phyloP scores from a whole-genome alignment of 352 stramenopile species.

The Phytophthora colocasiae region DNA sequence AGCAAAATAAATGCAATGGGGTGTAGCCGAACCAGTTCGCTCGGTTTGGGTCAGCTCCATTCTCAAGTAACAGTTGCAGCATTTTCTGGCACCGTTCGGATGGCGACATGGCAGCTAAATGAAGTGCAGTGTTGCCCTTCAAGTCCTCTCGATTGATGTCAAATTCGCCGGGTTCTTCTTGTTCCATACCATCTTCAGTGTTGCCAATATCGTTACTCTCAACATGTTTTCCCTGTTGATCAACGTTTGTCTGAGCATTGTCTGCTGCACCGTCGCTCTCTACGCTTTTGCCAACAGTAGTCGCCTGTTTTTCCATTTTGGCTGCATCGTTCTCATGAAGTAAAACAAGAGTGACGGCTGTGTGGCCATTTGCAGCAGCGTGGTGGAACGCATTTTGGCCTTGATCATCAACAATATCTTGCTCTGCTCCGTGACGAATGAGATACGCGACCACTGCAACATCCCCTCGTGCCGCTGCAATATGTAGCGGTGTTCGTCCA shows the following conservation, averaged over 20 bases:
- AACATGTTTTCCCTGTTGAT: conserved; percentile 12
- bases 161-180: conserved; percentile 44
- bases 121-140: conserved; percentile 85
- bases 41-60: conserved; percentile 76
- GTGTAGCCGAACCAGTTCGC: conserved; percentile 91
- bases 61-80: conserved; percentile 82
- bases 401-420: conserved; percentile 84
- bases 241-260: conserved; percentile 7
- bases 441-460: conserved; percentile 84
- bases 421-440: conserved; percentile 71
- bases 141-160: conserved; percentile 85
- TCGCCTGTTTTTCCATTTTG: conserved; percentile 16
- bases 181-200: not conserved
- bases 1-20: conserved; percentile 85
- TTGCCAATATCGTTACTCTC: conserved; percentile 5
- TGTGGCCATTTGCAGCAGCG: conserved; percentile 82
- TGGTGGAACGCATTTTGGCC: conserved; percentile 86
- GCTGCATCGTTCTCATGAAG: conserved; percentile 69
- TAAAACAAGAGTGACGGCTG: conserved; percentile 71
- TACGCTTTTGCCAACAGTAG: conserved; percentile 12
- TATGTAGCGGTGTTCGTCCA: conserved; percentile 77
- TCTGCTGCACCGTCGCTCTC: conserved; percentile 16
- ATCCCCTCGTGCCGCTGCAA: conserved; percentile 71
- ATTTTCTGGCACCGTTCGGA: conserved; percentile 84
- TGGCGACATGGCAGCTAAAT: conserved; percentile 86